Evolutionary conservation across 768 basidiomycete species (phyloP), one percentile per base, ranked within the genome.

Genomic region (Chalciporus chontae): DNA sequence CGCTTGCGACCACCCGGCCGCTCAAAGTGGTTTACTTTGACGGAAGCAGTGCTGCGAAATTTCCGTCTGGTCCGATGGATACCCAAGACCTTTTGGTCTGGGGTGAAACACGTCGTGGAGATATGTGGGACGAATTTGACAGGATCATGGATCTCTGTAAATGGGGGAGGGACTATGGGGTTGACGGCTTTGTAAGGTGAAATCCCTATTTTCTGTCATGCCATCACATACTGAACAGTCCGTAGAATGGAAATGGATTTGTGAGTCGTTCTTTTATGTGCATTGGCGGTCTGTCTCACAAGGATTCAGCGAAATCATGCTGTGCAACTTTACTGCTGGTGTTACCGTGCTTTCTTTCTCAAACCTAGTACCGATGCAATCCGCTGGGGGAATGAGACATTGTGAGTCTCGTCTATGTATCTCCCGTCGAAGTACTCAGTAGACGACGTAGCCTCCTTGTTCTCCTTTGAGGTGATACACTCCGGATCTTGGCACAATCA

Each of bases 21-120:
- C 57, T 80, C 27, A 75, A 72, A 36, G 59, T 80, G 3, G 48
- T 80, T 8, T 79, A 80, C 52, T 80, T 80, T 38, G 79, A 81
- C 44, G 78, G 79, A 0, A 74, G 63, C 39, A 77, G 77, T 45
- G 77, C 73, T 0, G 72, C 69, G 1, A 78, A 77, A 47, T 62
- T 76, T 61, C 18, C 43, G 14, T 59, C 58, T 1, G 77, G 77
- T 0, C 43, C 73, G 4, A 51, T 79, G 67, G 75, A 80, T 44
- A 69, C 64, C 10, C 78, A 80, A 48, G 78, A 79, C 47, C 58
- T 78, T 15, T n/a, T 79, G 4, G 46, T 55, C 18, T 80, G 75
- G 76, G 75, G 75, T 1, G 41, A 55, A 37, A 27, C 64, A 2
- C 26, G 43, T 15, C 45, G 55, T 3, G 59, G 58, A 23, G 46